These are phyloP conservation scores for Trichoderma sp. DNA, from an alignment of 2,329 filamentous ascomycete species.

Conservation along the genomic window DNA sequence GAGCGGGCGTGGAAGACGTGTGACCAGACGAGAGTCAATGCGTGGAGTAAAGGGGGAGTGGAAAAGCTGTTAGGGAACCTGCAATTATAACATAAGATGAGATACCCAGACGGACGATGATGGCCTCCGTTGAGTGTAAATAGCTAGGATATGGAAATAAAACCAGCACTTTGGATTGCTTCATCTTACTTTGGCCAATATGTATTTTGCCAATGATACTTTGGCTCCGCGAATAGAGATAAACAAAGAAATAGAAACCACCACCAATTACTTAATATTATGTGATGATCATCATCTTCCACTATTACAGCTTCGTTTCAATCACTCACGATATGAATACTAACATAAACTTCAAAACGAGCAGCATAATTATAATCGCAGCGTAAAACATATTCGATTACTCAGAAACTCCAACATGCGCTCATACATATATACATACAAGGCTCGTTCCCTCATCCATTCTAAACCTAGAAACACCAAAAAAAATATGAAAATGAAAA, in stretches of 20 bases:
- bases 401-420: not conserved
- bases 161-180: not conserved
- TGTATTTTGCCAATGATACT: not conserved
- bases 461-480: not conserved
- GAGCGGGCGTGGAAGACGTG: slow-evolving; percentile 61
- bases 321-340: not conserved
- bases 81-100: not conserved
- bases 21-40: slow-evolving; percentile 61
- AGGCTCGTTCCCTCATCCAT: not conserved
- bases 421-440: not conserved
- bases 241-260: not conserved
- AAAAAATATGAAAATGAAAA: not conserved
- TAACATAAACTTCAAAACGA: not conserved
- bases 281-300: not conserved
- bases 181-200: not conserved
- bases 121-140: not conserved
- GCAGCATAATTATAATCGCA: not conserved
- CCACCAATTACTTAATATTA: not conserved
- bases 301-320: not conserved
- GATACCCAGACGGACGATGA: not conserved
- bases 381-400: not conserved
- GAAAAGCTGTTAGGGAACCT: slow-evolving; percentile 28
- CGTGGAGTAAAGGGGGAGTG: slow-evolving; percentile 61
- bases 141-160: not conserved
- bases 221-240: not conserved